Base-by-base conservation (phyloP, 2,329 filamentous ascomycete species). In the Zymoseptoria tritici region DNA sequence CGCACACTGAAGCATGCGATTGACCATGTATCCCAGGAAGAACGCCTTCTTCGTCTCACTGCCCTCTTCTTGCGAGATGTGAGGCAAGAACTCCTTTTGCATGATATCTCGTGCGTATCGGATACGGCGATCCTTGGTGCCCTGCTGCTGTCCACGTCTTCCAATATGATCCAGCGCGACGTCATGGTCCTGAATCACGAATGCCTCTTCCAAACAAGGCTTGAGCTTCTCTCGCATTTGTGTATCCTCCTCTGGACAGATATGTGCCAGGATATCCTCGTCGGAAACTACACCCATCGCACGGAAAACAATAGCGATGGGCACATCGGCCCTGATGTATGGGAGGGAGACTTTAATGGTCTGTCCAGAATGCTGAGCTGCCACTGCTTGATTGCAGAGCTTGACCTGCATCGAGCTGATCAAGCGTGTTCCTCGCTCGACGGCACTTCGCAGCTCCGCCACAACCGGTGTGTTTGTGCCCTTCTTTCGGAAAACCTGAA, bases 11-110 rank as follows among this genome's bases (percentile, higher is more conserved):
- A 97, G 81, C 68, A 99, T 83, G 73, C 94, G 89, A 76, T 99
- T 93, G 53, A 97, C 90, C 93, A 99, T 99, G 77, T 99, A 99
- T 21, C 95, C 94, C 54, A 99, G 80, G 82, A 97, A 99, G 77
- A 96, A 99, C 2, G 95, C 94, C 74, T 99, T 99, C 60, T 91
- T 83, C 1, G 93, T 97, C 74, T 97, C 93, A 67, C 91, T 95
- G 26, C 94, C 94, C 75, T 97, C 91, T 62, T 84, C 86, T 74
- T 99, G 94, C 0, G 93, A 97, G 62, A 99, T 97, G 71, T 99
- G 94, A 22, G 94, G 95, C 53, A 99, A 78, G 66, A 96, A 89
- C 75, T 99, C 95, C 78, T 97, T 97, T 74, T 97, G 92, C 75
- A 99, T 85, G 66, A 99, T 92, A 68, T 97, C 94, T 70, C 90